These are phyloP conservation scores for Blepharisma japonicum DNA, from an alignment of 73 alveolate species.

Conservation along the genomic window DNA sequence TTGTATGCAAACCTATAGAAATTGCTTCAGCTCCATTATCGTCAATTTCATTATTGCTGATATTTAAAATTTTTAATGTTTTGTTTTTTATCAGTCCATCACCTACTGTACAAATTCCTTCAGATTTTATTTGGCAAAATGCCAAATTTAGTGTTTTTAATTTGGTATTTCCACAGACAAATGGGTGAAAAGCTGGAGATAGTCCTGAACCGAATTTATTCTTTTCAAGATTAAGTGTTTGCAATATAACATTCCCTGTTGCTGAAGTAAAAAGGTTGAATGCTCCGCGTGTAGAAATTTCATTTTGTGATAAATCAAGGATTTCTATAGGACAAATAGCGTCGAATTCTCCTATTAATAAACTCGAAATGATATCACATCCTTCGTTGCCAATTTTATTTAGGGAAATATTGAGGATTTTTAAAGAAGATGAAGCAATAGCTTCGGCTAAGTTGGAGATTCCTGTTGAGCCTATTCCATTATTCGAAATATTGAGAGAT, in stretches of 20 bases:
- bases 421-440: background rate
- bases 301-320: conserved; percentile 41
- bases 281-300: conserved; percentile 35
- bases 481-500: conserved; percentile 37
- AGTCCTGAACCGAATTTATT: conserved; percentile 8
- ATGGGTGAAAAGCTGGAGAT: background rate
- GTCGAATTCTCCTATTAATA: background rate
- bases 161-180: conserved; percentile 17
- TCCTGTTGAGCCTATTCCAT: conserved; percentile 31
- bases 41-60: conserved; percentile 36
- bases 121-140: conserved; percentile 21
- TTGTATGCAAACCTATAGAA: conserved; percentile 32
- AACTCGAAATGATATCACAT: background rate
- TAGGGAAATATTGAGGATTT: background rate
- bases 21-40: conserved; percentile 42
- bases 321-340: conserved; percentile 28
- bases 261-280: conserved; percentile 19
- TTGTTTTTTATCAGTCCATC: conserved; percentile 43
- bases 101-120: conserved; percentile 37
- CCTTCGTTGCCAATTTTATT: conserved; percentile 31
- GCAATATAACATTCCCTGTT: background rate
- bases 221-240: conserved; percentile 19
- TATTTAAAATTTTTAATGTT: conserved; percentile 26
- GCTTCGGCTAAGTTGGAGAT: background rate
- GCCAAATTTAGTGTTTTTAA: background rate